Evolutionary conservation across 108 stramenopile species (phyloP).

Genomic region (Skeletonema costatum): DNA sequence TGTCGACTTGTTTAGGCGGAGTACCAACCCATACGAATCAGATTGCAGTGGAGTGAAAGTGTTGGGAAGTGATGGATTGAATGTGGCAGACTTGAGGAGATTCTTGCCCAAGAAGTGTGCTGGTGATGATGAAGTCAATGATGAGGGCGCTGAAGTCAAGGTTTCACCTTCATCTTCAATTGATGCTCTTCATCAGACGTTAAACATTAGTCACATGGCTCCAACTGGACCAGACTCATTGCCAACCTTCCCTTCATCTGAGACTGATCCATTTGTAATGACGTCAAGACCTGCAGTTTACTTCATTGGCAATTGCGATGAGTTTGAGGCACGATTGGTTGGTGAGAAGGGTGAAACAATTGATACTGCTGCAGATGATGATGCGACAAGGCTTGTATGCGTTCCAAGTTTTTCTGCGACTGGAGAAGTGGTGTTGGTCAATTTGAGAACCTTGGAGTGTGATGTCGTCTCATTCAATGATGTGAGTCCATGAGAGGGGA

Average conservation of each 20-base stretch:
- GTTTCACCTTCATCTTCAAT: conserved; percentile 7
- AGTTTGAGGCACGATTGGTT: conserved; percentile 61
- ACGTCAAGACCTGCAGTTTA: conserved; percentile 53
- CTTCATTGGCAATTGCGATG: conserved; percentile 65
- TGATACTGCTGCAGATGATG: conserved; percentile 1
- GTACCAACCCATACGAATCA: conserved; percentile 83
- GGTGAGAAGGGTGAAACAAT: conserved; percentile 21
- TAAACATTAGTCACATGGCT: conserved; percentile 75
- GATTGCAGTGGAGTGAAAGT: conserved; percentile 34
- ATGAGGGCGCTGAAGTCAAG: conserved; percentile 6
- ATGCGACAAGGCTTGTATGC: conserved; percentile 61
- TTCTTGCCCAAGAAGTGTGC: conserved; percentile 32
- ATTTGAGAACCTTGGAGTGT: conserved; percentile 67
- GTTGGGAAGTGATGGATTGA: conserved; percentile 79
- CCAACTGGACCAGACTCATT: conserved; percentile 90
- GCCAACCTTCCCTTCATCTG: conserved; percentile 72
- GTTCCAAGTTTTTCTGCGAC: conserved; percentile 75
- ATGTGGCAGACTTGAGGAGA: conserved; percentile 69
- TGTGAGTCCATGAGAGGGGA: conserved; percentile 20
- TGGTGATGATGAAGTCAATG: conserved; percentile 11
- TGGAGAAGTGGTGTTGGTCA: conserved; percentile 76
- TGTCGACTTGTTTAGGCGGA: conserved; percentile 47
- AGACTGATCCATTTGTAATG: conserved; percentile 83
- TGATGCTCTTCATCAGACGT: conserved; percentile 63
- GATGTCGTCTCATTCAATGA: conserved; percentile 70